Base-by-base conservation (phyloP, 2,329 filamentous ascomycete species). In the Penicillium brevicompactum region DNA sequence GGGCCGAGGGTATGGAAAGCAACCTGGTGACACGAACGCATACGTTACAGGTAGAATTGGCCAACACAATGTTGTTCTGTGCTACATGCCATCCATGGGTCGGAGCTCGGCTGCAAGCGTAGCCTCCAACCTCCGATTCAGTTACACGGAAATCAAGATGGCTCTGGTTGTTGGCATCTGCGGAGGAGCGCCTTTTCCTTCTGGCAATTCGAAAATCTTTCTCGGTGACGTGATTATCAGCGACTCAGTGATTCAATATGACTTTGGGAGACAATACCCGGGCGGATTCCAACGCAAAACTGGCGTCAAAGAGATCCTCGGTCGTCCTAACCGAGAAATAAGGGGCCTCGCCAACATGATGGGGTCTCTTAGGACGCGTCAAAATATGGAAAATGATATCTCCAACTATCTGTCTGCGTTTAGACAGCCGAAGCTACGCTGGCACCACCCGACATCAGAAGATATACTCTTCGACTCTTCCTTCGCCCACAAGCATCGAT, bases 11-110 rank as follows among this genome's bases (percentile, higher is more conserved):
- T 34, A 34, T 14, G 31, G 31, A 4, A 34, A 11, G 9, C 31
- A 34, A 10, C 31, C 9, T 10, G 10, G 13, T 9, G 31, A 42
- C 22, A 32, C n/a, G 9, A 48, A 48, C 10, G 74, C 0, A 74
- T 74, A 22, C 73, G 80, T 18, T 70, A 73, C 51, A 77, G 79
- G 1, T 71, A 74, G 10, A 80, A 73, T 49, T 80, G 79, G 57
- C 7, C 21, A 13, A 14, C 31, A 51, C 18, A 45, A 46, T 38
- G 41, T 46, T 16, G 40, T n/a, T 14, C 40, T 43, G 27, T 45
- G 32, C 21, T 80, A 80, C 57, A 21, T 48, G 31, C 46, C 46
- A 22, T 30, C 80, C 80, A 0, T 74, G 71, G 14, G 40, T 8
- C 16, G 21, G 30, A 37, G 4, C 5, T 40, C 45, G 51, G 9